Evolutionary conservation across 495 filamentous ascomycete species (phyloP), one percentile per base, ranked within the genome.

Genomic region (Sordaria brevicollis): DNA sequence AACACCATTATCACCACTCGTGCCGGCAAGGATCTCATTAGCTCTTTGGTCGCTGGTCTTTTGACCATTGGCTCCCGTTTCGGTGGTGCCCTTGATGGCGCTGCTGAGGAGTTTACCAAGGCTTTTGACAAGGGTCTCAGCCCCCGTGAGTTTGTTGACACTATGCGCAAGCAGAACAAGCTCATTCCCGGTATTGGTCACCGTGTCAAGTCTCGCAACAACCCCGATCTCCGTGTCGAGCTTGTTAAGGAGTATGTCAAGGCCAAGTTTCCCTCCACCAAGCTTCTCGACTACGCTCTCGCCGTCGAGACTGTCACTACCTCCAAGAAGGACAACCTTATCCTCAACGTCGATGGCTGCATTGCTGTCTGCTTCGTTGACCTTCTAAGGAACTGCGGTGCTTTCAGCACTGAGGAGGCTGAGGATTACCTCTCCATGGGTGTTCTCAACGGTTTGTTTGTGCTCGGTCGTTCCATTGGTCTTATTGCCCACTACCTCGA

Each of bases 1-100:
- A 99, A 99, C 90, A 99, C 95, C 73, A 99, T 99, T 83, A 98
- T 99, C 81, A 99, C 95, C 68, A 99, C 95, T 65, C 91, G 95
- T 89, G 95, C 95, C 69, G 95, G 95, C 78, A 99, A 99, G 86
- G 95, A 99, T 82, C 86, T 99, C 72, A 97, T 99, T 86, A 92
- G 89, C 76, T 91, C 95, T 41, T 86, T 99, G 68, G 95, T 99
- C 67, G 90, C 90, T 74, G 95, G 95, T 92, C 92, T 99, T 57
- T 87, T 99, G 80, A 99, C 95, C 71, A 98, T 99, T 75, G 95
- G 95, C 78, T 97, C 94, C 66, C 91, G 95, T 67, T 99, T 99
- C 83, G 95, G 95, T 87, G 95, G 95, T 89, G 95, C 95, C 72
- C 89, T 99, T 67, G 95, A 99, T 75, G 95, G 95, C 74, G 95